Evolutionary conservation across 2,329 filamentous ascomycete species (phyloP).

Genomic region (Fusarium irregulare): DNA sequence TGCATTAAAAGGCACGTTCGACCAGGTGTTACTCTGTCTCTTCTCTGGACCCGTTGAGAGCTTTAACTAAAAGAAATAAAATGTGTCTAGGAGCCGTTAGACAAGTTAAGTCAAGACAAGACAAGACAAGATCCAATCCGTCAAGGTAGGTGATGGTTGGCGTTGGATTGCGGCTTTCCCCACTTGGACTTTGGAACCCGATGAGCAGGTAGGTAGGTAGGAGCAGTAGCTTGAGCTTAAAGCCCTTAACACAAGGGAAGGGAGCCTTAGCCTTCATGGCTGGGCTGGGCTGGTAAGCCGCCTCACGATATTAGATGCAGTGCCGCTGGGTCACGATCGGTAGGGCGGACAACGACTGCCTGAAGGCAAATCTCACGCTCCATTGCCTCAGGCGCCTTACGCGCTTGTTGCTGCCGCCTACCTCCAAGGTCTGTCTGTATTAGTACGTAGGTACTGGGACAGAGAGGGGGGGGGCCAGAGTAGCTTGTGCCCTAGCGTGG

Average conservation of each 20-base stretch:
- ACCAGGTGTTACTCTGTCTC: conserved; percentile 23
- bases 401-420: conserved; percentile 37
- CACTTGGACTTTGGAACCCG: conserved; percentile 38
- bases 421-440: not conserved
- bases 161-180: conserved; percentile 42
- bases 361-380: conserved; percentile 39
- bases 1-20: conserved; percentile 47
- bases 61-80: conserved; percentile 29
- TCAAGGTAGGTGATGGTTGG: conserved; percentile 41
- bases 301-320: conserved; percentile 40
- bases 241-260: conserved; percentile 39
- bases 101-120: conserved; percentile 3
- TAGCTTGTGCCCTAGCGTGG: conserved; percentile 7
- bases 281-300: conserved; percentile 27
- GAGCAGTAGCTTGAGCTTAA: conserved; percentile 15
- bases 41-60: conserved; percentile 30
- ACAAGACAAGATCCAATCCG: not conserved
- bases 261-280: conserved; percentile 29
- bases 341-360: conserved; percentile 39
- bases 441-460: not conserved
- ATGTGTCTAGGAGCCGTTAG: conserved; percentile 30
- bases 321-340: conserved; percentile 31
- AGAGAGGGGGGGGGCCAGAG: conserved; percentile 10
- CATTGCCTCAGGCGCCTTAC: conserved; percentile 42
- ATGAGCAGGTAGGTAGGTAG: not conserved